Evolutionary conservation across 768 basidiomycete genomes (phyloP).

Genomic region (Dentipellis fragilis): DNA sequence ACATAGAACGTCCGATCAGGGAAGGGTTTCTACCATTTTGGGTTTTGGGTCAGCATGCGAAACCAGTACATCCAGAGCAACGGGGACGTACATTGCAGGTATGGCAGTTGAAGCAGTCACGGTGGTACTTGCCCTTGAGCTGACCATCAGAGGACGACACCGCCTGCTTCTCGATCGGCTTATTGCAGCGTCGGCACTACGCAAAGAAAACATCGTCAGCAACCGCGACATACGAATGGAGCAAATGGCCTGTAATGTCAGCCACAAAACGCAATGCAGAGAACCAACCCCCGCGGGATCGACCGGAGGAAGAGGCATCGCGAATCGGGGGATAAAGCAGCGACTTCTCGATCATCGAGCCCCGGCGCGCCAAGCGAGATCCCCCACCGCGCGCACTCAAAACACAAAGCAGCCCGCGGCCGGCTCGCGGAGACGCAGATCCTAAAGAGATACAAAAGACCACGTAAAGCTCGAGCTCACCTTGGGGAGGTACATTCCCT

Average conservation of each 20-base stretch:
- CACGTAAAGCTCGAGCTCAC: slow-evolving; percentile 27
- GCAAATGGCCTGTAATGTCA: not conserved
- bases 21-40: slow-evolving; percentile 59
- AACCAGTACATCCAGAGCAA: not conserved
- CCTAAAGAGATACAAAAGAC: not conserved
- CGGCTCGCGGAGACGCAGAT: not conserved
- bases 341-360: no score
- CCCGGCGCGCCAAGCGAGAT: no score
- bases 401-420: not conserved
- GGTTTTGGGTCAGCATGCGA: slow-evolving; percentile 1
- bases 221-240: not conserved
- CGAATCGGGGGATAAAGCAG: no score
- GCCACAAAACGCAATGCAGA: not conserved
- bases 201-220: slow-evolving; percentile 5
- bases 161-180: slow-evolving; percentile 84
- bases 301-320: no score
- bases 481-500: slow-evolving; percentile 92
- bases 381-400: not conserved
- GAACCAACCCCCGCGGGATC: no score
- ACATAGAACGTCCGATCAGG: slow-evolving; percentile 91
- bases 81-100: slow-evolving; percentile 55
- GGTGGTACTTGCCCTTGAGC: slow-evolving; percentile 92
- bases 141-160: slow-evolving; percentile 90
- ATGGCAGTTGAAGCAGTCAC: slow-evolving; percentile 83
- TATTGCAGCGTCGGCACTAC: slow-evolving; percentile 79